Conservation (phyloP, 208 protist genomes). For the Trypanosoma vivax region DNA sequence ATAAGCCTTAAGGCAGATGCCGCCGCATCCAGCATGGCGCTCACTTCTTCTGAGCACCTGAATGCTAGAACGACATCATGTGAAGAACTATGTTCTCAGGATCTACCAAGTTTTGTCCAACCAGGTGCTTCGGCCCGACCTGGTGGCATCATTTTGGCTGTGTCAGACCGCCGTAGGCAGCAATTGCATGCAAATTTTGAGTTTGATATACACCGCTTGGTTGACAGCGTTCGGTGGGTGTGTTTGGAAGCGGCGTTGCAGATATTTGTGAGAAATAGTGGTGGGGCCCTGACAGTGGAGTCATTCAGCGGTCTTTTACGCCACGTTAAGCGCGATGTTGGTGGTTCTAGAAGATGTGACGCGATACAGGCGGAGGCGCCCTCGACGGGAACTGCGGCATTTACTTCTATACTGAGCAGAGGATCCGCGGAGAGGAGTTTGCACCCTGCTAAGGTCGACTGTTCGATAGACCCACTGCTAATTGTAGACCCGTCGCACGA, state of each 20-base stretch:
- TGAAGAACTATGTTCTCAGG: no score
- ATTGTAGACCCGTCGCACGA: no score
- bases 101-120: conserved; percentile 2
- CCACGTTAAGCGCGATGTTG: not conserved
- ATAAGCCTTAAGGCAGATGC: no score
- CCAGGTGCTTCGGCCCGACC: not conserved
- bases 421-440: no score
- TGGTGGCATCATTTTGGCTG: conserved; percentile 7
- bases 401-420: no score
- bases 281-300: not conserved
- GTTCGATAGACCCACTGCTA: no score
- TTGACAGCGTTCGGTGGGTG: not conserved
- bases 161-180: not conserved
- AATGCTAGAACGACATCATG: no score
- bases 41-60: no score
- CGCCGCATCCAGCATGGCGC: no score
- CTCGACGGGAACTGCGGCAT: no score
- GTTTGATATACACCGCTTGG: conserved; percentile 9
- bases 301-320: conserved; percentile 5
- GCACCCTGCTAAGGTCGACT: no score
- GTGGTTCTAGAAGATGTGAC: not conserved
- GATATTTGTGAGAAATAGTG: not conserved
- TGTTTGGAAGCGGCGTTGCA: conserved; percentile 2
- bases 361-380: not conserved
- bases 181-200: not conserved